Percentiles rank a stretch among this genome's conserved stretches.
Conservation (phyloP, 1,284 basidiomycete species). For the Fomitopsis pinicola region DNA sequence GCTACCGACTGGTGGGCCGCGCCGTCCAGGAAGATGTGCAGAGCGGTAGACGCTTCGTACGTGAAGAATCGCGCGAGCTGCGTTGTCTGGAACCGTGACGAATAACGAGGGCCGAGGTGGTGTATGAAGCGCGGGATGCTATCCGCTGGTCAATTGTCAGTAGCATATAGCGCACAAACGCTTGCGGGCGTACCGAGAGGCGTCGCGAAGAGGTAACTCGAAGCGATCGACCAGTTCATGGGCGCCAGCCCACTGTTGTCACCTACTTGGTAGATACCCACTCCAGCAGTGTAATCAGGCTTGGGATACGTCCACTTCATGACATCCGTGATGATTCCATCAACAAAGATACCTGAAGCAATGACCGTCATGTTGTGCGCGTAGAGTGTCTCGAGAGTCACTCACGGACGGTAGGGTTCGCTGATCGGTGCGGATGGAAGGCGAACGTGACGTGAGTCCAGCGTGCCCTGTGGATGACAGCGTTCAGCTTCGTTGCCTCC, state of each 20-base stretch:
- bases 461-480: constrained; percentile 43
- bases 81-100: constrained; percentile 62
- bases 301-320: constrained; percentile 60
- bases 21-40: constrained; percentile 60
- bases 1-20: too few species aligned
- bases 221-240: constrained; percentile 69
- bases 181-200: constrained; percentile 48
- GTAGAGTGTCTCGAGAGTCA: constrained; percentile 6
- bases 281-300: constrained; percentile 33
- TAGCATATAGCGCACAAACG: neutral
- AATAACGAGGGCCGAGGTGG: constrained; percentile 73
- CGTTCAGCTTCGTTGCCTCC: constrained; percentile 39
- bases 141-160: constrained; percentile 39
- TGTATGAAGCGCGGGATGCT: constrained; percentile 67
- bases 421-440: constrained; percentile 52
- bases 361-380: neutral
- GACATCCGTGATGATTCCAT: constrained; percentile 61
- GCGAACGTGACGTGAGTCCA: constrained; percentile 71
- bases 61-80: constrained; percentile 67
- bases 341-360: constrained; percentile 59
- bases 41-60: constrained; percentile 72
- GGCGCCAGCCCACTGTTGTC: constrained; percentile 35
- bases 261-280: constrained; percentile 49
- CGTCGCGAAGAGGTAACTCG: constrained; percentile 54
- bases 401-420: constrained; percentile 61